Evolutionary conservation across 768 basidiomycete genomes (phyloP).

Genomic region (Stropharia rugosoannulata): DNA sequence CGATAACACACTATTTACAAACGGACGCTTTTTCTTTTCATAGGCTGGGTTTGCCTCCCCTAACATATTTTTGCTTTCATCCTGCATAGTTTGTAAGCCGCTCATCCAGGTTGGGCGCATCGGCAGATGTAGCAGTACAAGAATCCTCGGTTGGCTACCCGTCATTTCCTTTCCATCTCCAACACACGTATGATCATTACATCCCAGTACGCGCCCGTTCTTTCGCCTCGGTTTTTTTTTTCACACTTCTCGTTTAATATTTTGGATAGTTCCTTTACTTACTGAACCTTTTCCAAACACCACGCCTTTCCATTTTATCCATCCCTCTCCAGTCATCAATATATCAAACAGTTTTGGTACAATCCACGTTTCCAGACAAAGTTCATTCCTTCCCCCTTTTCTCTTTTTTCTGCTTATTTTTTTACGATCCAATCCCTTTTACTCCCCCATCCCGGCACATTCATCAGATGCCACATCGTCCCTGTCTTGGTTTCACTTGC

Average conservation of each 20-base stretch:
- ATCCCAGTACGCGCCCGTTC: constrained; percentile 31
- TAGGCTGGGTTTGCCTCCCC: constrained; percentile 6
- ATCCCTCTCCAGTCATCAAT: not conserved
- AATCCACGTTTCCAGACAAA: not conserved
- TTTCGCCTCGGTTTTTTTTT: constrained; percentile 9
- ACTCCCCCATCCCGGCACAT: not conserved
- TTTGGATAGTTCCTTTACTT: constrained; percentile 13
- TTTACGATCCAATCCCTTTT: not conserved
- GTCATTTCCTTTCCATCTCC: constrained; percentile 18
- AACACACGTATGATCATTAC: constrained; percentile 15
- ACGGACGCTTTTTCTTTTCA: constrained; percentile 73
- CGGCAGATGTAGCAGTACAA: not conserved
- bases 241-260: constrained; percentile 9
- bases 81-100: constrained; percentile 8
- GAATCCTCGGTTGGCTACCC: constrained; percentile 17
- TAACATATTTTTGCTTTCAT: constrained; percentile 6
- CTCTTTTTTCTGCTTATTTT: not conserved
- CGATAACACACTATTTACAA: constrained; percentile 38
- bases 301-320: constrained; percentile 1
- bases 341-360: not conserved
- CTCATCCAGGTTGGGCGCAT: not conserved
- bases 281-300: not conserved
- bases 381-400: not conserved
- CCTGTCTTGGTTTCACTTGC: not conserved
- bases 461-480: constrained; percentile 1